Evolutionary conservation across 2,329 filamentous ascomycete genomes (phyloP), one percentile per base, ranked within the genome.

Genomic region (Plectosphaerella cucumerina): DNA sequence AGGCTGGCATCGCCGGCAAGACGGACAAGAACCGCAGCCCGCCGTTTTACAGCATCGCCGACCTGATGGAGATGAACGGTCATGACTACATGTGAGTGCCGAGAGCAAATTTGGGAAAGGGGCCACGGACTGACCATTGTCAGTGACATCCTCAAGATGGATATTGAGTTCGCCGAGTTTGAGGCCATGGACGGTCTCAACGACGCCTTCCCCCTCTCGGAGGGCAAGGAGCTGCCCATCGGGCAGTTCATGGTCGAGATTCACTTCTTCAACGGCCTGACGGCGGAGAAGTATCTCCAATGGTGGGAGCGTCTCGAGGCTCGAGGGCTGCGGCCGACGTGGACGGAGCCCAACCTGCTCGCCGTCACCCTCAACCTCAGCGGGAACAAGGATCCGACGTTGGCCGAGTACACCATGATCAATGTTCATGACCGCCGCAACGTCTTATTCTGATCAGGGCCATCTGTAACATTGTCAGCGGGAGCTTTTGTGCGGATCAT

Each of bases 121-220:
- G 26, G 10, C 4, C 11, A 9, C 31, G 12, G 4, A 42, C 51
- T 58, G 43, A 55, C 48, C 37, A 20, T 10, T 37, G 15, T 18
- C 26, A 66, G 64, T 47, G 70, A 72, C 53, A 63, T 72, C 18
- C 49, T 71, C 35, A 71, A 71, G 57, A 70, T 71, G 52, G 69
- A 72, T 54, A 66, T 71, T 42, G 69, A 71, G 48, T 64, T 64
- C 4, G 54, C 58, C 12, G 69, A 71, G 52, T 71, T 66, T 49
- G 59, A 59, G 33, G 56, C 65, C 10, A 52, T 68, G 47, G 58
- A 58, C 37, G 57, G 56, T 12, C 53, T 67, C n/a, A 56, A 54
- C 43, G 14, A 37, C 12, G 56, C 58, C 34, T 61, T 63, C 42
- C 56, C 58, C 23, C 26, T 31, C 26, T 31, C 44, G n/a, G 35